Evolutionary conservation across 306 rosid species (phyloP).

Genomic region (Fragaria ananassa): DNA sequence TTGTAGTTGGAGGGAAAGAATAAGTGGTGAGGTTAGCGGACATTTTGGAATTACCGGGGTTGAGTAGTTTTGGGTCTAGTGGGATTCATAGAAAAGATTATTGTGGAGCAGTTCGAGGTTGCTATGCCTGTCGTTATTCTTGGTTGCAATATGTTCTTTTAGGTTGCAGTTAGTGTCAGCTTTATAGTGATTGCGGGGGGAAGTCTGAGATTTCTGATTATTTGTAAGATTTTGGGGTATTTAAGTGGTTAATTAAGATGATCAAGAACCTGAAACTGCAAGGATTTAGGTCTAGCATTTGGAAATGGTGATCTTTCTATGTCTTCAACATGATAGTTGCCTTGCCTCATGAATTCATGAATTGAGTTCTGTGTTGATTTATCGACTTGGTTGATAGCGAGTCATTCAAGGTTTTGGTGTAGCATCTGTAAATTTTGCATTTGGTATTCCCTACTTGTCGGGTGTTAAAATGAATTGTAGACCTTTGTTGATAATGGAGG

Average conservation of each 20-base stretch:
- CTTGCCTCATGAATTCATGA: neutral
- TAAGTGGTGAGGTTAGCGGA: neutral
- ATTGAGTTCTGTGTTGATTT: neutral
- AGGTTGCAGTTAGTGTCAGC: neutral
- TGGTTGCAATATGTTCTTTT: neutral
- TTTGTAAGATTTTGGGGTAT: neutral
- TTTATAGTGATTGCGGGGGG: neutral
- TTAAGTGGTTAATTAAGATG: neutral
- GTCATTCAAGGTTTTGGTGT: slow-evolving; percentile 1
- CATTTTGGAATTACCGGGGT: neutral
- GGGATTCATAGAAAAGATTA: neutral
- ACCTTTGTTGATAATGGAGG: neutral
- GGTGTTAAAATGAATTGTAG: neutral
- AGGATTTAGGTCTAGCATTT: neutral
- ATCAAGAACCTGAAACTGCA: no score
- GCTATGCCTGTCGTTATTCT: neutral
- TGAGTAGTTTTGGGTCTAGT: neutral
- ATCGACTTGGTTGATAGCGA: neutral
- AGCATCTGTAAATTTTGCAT: neutral
- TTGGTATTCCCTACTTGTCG: neutral
- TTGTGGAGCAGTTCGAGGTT: neutral
- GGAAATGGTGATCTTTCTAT: neutral
- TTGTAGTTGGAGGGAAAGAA: neutral
- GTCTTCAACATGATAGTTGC: neutral
- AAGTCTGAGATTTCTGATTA: neutral